Conservation (phyloP, 805 yeast species). For the Yarrowia sp. region DNA sequence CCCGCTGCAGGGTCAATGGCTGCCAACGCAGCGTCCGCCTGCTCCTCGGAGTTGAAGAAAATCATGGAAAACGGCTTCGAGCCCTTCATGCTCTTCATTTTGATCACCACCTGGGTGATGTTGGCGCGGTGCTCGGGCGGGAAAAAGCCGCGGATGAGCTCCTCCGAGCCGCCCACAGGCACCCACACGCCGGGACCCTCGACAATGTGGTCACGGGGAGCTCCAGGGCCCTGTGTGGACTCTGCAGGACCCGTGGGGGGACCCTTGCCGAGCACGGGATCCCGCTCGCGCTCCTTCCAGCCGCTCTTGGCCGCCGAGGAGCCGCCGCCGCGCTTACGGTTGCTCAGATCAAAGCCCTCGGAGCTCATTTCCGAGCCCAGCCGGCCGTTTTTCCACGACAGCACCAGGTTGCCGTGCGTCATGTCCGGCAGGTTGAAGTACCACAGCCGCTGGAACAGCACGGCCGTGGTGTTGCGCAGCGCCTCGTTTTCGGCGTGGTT, state of each 20-base stretch:
- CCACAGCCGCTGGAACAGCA: conserved; percentile 70
- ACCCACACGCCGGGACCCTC: conserved; percentile 52
- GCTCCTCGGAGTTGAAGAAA: conserved; percentile 50
- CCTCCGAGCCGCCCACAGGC: conserved; percentile 50
- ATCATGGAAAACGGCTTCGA: conserved; percentile 50
- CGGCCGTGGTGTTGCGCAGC: conserved; percentile 58
- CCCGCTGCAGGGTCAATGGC: conserved; percentile 45
- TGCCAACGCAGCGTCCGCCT: conserved; percentile 50
- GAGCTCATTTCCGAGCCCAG: conserved; percentile 62
- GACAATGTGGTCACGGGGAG: conserved; percentile 26
- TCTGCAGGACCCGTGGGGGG: conserved; percentile 37
- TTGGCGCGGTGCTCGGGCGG: conserved; percentile 48
- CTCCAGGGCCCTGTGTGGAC: neutral
- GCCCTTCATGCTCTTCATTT: conserved; percentile 31
- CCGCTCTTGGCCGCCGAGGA: conserved; percentile 19
- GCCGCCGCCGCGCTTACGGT: conserved; percentile 49
- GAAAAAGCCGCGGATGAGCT: conserved; percentile 48
- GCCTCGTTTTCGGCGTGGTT: conserved; percentile 61
- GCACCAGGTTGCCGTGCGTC: conserved; percentile 57
- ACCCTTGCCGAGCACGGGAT: neutral
- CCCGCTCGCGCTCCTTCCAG: conserved; percentile 33
- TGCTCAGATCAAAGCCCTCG: conserved; percentile 69
- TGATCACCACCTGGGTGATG: conserved; percentile 47
- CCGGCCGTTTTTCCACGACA: conserved; percentile 56
- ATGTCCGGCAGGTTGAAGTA: conserved; percentile 76